A percentile compares a stretch with the other conserved stretches of the same genome.
These are phyloP conservation scores for Parachlorella kessleri DNA, from an alignment of 139 green algal species.

Conservation along the genomic window DNA sequence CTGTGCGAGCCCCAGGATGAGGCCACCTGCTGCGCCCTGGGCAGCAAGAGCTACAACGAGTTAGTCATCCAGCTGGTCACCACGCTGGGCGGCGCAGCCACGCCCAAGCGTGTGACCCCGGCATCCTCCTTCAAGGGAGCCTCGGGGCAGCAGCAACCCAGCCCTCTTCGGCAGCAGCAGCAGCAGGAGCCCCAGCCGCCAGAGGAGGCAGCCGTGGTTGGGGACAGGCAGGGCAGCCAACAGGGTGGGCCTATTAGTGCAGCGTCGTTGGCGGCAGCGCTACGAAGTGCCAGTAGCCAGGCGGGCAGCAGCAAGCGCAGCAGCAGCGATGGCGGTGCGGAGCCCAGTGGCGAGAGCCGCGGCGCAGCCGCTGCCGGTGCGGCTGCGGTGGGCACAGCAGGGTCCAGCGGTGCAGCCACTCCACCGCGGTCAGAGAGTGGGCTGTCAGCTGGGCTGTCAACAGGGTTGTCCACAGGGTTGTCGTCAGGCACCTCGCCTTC, in stretches of 20 bases:
- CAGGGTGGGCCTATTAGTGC: too few relatives aligned
- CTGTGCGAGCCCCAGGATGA: slow-evolving; percentile 73
- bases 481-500: too few relatives aligned
- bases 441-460: too few relatives aligned
- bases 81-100: slow-evolving; percentile 34
- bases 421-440: not conserved
- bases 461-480: too few relatives aligned
- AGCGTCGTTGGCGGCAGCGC: not conserved
- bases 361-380: too few relatives aligned
- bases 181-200: not conserved
- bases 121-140: not conserved
- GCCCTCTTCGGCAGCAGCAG: not conserved
- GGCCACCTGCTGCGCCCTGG: slow-evolving; percentile 30
- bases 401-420: slow-evolving; percentile 11
- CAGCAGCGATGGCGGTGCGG: not conserved
- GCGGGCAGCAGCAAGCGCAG: not conserved
- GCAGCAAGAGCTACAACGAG: slow-evolving; percentile 81
- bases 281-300: not conserved
- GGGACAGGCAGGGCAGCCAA: too few relatives aligned
- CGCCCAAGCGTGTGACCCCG: slow-evolving; percentile 18
- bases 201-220: not conserved
- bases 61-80: slow-evolving; percentile 64
- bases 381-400: not conserved
- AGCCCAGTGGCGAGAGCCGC: not conserved
- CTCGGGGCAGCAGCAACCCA: too few relatives aligned